A percentile compares a stretch with the other conserved stretches of the same genome.
Evolutionary conservation across 1,284 basidiomycete genomes (phyloP).

Genomic region (Microbotryum lychnidis-dioicae): DNA sequence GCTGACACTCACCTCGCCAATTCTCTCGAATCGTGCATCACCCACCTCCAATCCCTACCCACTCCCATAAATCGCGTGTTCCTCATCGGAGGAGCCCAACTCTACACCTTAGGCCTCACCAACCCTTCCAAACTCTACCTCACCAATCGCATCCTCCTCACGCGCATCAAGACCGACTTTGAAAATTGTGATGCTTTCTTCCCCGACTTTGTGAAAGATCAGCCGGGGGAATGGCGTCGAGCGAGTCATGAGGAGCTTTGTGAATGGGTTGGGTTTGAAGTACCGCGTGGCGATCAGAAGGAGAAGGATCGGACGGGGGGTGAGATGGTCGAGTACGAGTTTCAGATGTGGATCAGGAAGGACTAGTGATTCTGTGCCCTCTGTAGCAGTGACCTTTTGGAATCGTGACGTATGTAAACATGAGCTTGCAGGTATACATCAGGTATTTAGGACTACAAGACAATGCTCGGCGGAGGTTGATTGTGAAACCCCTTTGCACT

Average conservation of each 20-base stretch:
- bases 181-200: slow-evolving; percentile 80
- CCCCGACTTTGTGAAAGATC: slow-evolving; percentile 42
- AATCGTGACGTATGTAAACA: too few species aligned
- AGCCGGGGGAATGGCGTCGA: slow-evolving; percentile 49
- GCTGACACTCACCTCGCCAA: slow-evolving; percentile 10
- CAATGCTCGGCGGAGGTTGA: too few species aligned
- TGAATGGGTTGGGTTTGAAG: slow-evolving; percentile 69
- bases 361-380: too few species aligned
- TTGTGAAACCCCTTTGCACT: too few species aligned
- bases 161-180: slow-evolving; percentile 68
- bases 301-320: slow-evolving; percentile 52
- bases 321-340: slow-evolving; percentile 60
- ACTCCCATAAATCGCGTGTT: slow-evolving; percentile 46
- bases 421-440: too few species aligned
- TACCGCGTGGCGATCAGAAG: slow-evolving; percentile 62
- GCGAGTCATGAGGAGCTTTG: slow-evolving; percentile 56
- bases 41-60: slow-evolving; percentile 14
- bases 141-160: slow-evolving; percentile 70
- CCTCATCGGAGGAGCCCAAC: slow-evolving; percentile 79
- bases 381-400: too few species aligned
- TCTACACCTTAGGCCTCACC: slow-evolving; percentile 65
- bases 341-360: slow-evolving; percentile 75
- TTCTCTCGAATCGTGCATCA: slow-evolving; percentile 38
- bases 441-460: too few species aligned
- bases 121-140: slow-evolving; percentile 37